Evolutionary conservation across 2,329 filamentous ascomycete species (phyloP).

Genomic region (Calonectria naviculata): DNA sequence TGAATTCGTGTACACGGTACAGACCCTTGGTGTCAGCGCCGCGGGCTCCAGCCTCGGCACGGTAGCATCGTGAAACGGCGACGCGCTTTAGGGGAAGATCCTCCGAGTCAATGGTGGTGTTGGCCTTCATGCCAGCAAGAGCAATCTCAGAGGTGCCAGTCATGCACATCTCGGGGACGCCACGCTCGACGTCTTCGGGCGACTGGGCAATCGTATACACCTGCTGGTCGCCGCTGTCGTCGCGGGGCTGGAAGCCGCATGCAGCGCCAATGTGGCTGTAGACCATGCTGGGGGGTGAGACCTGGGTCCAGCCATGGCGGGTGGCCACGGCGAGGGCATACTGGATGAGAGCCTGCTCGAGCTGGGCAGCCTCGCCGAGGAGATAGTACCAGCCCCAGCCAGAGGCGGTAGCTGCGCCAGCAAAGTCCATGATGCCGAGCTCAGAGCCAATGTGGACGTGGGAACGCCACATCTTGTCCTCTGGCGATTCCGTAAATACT

Average conservation of each 20-base stretch:
- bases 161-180: slow-evolving; percentile 78
- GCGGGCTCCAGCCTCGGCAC: slow-evolving; percentile 91
- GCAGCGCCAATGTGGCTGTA: slow-evolving; percentile 91
- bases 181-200: slow-evolving; percentile 68
- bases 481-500: slow-evolving; percentile 47
- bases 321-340: slow-evolving; percentile 83
- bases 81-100: slow-evolving; percentile 83
- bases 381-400: slow-evolving; percentile 99
- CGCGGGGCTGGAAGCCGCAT: slow-evolving; percentile 94
- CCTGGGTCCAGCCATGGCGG: slow-evolving; percentile 80
- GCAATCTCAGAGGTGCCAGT: slow-evolving; percentile 95
- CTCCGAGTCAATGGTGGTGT: slow-evolving; percentile 70
- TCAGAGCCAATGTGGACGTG: slow-evolving; percentile 89
- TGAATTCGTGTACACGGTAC: slow-evolving; percentile 98
- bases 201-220: slow-evolving; percentile 83
- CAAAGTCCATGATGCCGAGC: slow-evolving; percentile 92
- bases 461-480: slow-evolving; percentile 68
- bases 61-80: slow-evolving; percentile 91
- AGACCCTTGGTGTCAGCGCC: slow-evolving; percentile 93
- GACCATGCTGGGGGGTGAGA: slow-evolving; percentile 88
- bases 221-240: slow-evolving; percentile 91
- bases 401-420: slow-evolving; percentile 80
- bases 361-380: slow-evolving; percentile 86
- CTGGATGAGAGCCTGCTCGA: slow-evolving; percentile 94
- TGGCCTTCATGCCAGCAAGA: slow-evolving; percentile 89